Percentiles rank a stretch among this genome's conserved stretches.
Conservation (phyloP, 768 basidiomycete species). For the Trametes sanguinea region DNA sequence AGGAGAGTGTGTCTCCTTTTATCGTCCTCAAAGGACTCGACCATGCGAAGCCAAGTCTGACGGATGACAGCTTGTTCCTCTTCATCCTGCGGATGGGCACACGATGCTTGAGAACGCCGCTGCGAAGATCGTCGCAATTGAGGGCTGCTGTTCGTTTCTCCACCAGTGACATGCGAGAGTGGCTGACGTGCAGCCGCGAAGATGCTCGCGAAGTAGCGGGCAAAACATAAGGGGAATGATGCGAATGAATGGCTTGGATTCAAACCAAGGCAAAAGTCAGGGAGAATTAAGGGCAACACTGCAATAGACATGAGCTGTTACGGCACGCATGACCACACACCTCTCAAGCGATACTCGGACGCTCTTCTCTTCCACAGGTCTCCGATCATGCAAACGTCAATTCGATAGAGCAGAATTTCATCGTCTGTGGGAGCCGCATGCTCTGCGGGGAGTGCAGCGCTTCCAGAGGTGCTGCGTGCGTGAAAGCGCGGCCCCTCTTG, state of each 20-base stretch:
- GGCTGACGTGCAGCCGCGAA: neutral
- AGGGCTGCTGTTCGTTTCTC: neutral
- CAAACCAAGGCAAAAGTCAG: neutral
- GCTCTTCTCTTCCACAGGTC: neutral
- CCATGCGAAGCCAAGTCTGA: neutral
- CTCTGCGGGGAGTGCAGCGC: neutral
- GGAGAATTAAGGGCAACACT: neutral
- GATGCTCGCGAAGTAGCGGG: neutral
- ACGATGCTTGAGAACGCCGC: slow-evolving; percentile 6
- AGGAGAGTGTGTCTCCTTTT: neutral
- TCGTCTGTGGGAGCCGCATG: neutral
- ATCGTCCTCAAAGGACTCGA: neutral
- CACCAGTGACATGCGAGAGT: neutral
- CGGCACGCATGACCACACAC: neutral
- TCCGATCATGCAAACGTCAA: slow-evolving; percentile 2
- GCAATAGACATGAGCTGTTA: neutral
- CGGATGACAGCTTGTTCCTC: neutral
- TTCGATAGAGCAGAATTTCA: neutral
- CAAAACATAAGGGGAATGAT: neutral
- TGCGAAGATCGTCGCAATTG: neutral
- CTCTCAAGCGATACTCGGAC: neutral
- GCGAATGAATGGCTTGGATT: neutral
- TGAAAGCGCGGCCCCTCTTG: too few species aligned
- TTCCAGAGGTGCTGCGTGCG: neutral
- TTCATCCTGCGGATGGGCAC: neutral